A percentile compares a stretch with the other conserved stretches of the same genome.
Evolutionary conservation across 73 alveolate species (phyloP).

Genomic region (Blepharisma japonicum): DNA sequence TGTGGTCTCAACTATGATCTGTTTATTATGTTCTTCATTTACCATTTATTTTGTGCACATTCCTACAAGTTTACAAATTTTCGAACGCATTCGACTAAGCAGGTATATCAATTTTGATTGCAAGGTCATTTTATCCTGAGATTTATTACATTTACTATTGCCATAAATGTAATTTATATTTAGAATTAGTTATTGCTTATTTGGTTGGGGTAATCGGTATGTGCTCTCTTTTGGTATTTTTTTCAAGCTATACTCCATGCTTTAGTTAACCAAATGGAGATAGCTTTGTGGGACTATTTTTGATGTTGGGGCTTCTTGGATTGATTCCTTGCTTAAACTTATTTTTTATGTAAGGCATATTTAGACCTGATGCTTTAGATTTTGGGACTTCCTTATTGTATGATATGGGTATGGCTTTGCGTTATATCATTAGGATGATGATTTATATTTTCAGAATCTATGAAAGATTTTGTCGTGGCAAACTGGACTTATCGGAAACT

Average conservation of each 20-base stretch:
- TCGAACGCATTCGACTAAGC: slow-evolving; percentile 76
- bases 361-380: neutral
- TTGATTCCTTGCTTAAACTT: neutral
- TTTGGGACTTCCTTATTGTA: neutral
- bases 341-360: neutral
- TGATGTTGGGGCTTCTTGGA: neutral
- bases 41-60: slow-evolving; percentile 55
- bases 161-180: neutral
- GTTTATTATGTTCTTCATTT: slow-evolving; percentile 53
- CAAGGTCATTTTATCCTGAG: slow-evolving; percentile 77
- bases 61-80: slow-evolving; percentile 39
- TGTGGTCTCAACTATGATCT: slow-evolving; percentile 65
- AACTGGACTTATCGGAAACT: no score
- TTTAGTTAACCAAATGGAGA: neutral
- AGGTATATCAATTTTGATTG: slow-evolving; percentile 72
- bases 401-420: slow-evolving; percentile 46
- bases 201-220: neutral
- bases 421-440: no score
- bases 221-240: neutral
- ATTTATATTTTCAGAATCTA: no score
- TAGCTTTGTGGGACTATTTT: neutral
- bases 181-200: neutral
- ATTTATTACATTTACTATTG: slow-evolving; percentile 68
- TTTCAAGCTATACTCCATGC: neutral
- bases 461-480: no score